These are phyloP conservation scores for Aspergillus conjunctus DNA, from an alignment of 495 filamentous ascomycete genomes.

Conservation along the genomic window DNA sequence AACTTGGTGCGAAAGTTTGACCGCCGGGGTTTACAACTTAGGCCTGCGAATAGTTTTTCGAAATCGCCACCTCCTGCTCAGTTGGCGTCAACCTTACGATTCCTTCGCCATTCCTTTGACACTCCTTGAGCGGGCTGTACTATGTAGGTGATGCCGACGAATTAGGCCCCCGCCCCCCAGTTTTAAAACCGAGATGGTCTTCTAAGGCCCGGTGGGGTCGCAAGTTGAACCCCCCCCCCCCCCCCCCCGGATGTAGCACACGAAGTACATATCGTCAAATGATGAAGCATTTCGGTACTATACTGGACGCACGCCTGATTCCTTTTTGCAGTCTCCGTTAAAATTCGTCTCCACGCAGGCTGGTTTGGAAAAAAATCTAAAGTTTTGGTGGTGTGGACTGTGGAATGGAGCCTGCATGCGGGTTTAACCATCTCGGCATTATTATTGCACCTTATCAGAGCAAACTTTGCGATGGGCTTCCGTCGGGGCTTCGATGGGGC, in stretches of 20 bases:
- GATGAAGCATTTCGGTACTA: conserved; percentile 24
- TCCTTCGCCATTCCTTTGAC: conserved; percentile 23
- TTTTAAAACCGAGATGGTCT: conserved; percentile 14
- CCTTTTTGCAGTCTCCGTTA: conserved; percentile 18
- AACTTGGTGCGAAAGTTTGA: conserved; percentile 13
- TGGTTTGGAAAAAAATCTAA: conserved; percentile 5
- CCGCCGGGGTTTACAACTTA: conserved; percentile 17
- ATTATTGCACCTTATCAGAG: conserved; percentile 25
- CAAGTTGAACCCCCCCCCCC: conserved; percentile 4
- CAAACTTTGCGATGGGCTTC: conserved; percentile 14
- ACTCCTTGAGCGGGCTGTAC: conserved; percentile 16
- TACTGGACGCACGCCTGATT: conserved; percentile 23
- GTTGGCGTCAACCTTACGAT: conserved; percentile 20
- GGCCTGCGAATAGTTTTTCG: conserved; percentile 11
- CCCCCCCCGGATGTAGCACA: conserved; percentile 16
- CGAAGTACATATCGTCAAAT: conserved; percentile 16
- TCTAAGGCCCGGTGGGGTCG: conserved; percentile 2
- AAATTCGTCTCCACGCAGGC: conserved; percentile 24
- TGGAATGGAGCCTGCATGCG: conserved; percentile 17
- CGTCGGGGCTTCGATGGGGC: conserved; percentile 27
- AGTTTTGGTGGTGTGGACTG: conserved; percentile 4
- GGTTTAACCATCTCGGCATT: conserved; percentile 7
- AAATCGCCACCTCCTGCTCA: conserved; percentile 12
- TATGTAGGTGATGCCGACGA: conserved; percentile 10
- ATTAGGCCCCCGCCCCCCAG: conserved; percentile 12